Evolutionary conservation across 768 basidiomycete species (phyloP).

Genomic region (Boletales sp.): DNA sequence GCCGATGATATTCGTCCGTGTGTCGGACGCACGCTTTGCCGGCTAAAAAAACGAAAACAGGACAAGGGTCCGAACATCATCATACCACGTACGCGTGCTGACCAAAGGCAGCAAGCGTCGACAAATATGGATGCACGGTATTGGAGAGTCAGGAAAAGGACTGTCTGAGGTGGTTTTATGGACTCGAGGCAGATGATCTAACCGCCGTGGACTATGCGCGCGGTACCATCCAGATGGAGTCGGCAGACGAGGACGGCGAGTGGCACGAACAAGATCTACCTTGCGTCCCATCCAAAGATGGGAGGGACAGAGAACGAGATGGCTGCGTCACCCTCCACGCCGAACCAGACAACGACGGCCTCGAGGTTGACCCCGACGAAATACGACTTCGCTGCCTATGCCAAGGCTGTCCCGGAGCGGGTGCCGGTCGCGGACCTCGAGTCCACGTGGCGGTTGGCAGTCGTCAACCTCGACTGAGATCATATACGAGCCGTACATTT

Average conservation of each 20-base stretch:
- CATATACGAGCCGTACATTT: conserved; percentile 86
- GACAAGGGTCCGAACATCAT: conserved; percentile 18
- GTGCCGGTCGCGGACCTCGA: conserved; percentile 39
- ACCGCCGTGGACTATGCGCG: conserved; percentile 78
- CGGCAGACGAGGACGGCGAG: conserved; percentile 66
- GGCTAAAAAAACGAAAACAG: conserved; percentile 43
- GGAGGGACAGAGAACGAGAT: conserved; percentile 45
- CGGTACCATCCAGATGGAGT: conserved; percentile 82
- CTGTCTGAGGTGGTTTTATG: conserved; percentile 77
- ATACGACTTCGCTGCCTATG: conserved; percentile 57
- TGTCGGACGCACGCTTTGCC: conserved; percentile 87
- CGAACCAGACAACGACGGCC: conserved; percentile 38
- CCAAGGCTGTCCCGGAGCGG: conserved; percentile 44
- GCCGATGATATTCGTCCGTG: too few species aligned
- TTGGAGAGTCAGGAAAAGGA: conserved; percentile 67
- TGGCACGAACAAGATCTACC: neutral
- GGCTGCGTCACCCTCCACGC: conserved; percentile 50
- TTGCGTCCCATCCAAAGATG: conserved; percentile 28
- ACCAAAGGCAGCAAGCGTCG: conserved; percentile 59
- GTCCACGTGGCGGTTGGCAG: conserved; percentile 70
- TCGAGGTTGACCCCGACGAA: conserved; percentile 76
- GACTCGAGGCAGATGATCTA: conserved; percentile 46
- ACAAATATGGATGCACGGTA: conserved; percentile 84
- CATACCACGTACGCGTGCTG: neutral
- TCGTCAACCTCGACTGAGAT: conserved; percentile 98